Base-by-base conservation (phyloP, 2,329 filamentous ascomycete genomes). In the Elsinoe australis region DNA sequence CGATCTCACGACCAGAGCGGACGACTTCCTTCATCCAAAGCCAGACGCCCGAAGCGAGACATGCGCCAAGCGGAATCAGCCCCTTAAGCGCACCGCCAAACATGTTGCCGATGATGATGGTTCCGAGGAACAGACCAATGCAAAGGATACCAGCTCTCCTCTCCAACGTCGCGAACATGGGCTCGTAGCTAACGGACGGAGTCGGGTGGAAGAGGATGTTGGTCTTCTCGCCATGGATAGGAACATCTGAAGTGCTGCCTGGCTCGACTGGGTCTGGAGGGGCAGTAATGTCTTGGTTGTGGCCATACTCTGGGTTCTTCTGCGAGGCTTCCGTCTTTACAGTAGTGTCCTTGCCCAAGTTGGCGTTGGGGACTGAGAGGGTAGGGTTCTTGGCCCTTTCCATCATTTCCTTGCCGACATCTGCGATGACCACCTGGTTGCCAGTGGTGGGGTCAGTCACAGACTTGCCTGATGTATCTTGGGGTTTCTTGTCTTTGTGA, bases 171-270 rank as follows among this genome's bases (percentile, higher is more conserved):
- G 73, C 77, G 62, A 85, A 95, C 76, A 88, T 94, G 3, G 89
- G 87, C 64, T 94, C 87, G 61, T 87, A 95, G 69, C 83, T 87
- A 55, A 95, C 78, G 0, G 84, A 85, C 0, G 90, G 90, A 0
- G 90, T 96, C 12, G 92, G 90, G 65, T 95, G 90, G 66, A 96
- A 96, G 22, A 95, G 75, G 14, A 96, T 82, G 53, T 95, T 95
- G 3, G 92, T 96, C 75, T 92, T 95, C 63, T 96, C 90, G 59
- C 89, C 90, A 61, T 89, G 85, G 51, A 96, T 94, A 2, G 92
- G 92, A 1, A 96, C 88, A 65, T 96, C 92, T 19, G 87, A 89
- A 0, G 90, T 96, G 26, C 83, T 80, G 18, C 87, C 87, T 50
- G 82, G 76, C 12, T 82, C 81, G 15, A 95, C 73, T 0, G 90